phyloP scores from a whole-genome alignment of 129 eudicot genomes.

The Pulicaria dysenterica region DNA sequence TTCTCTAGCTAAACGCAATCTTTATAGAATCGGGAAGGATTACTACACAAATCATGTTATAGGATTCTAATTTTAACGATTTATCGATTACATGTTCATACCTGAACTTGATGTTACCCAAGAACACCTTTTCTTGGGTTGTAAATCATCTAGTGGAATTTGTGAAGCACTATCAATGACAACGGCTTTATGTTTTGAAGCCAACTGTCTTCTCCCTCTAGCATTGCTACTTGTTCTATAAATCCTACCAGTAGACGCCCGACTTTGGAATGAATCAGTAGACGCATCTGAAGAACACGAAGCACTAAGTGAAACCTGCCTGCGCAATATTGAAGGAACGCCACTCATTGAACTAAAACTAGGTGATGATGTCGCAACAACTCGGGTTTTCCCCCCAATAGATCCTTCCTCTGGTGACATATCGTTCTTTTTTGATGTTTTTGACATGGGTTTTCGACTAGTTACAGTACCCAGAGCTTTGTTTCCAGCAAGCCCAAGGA shows the following conservation, averaged over 20 bases:
- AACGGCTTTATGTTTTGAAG: slow-evolving; percentile 39
- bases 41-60: background rate
- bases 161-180: slow-evolving; percentile 39
- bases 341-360: slow-evolving; percentile 40
- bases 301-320: slow-evolving; percentile 51
- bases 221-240: slow-evolving; percentile 39
- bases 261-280: slow-evolving; percentile 60
- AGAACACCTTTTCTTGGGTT: slow-evolving; percentile 61
- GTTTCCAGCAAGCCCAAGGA: slow-evolving; percentile 45
- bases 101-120: slow-evolving; percentile 77
- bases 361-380: slow-evolving; percentile 35
- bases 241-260: slow-evolving; percentile 68
- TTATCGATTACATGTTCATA: slow-evolving; percentile 20
- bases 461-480: slow-evolving; percentile 31
- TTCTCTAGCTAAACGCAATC: too few species aligned
- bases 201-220: slow-evolving; percentile 43
- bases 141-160: slow-evolving; percentile 35
- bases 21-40: background rate
- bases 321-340: slow-evolving; percentile 51
- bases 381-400: slow-evolving; percentile 35
- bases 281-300: slow-evolving; percentile 74
- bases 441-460: slow-evolving; percentile 36
- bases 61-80: background rate
- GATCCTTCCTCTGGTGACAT: slow-evolving; percentile 44
- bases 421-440: slow-evolving; percentile 38